phyloP scores from a whole-genome alignment of 2,329 filamentous ascomycete genomes.

The Penicillium capsulatum region DNA sequence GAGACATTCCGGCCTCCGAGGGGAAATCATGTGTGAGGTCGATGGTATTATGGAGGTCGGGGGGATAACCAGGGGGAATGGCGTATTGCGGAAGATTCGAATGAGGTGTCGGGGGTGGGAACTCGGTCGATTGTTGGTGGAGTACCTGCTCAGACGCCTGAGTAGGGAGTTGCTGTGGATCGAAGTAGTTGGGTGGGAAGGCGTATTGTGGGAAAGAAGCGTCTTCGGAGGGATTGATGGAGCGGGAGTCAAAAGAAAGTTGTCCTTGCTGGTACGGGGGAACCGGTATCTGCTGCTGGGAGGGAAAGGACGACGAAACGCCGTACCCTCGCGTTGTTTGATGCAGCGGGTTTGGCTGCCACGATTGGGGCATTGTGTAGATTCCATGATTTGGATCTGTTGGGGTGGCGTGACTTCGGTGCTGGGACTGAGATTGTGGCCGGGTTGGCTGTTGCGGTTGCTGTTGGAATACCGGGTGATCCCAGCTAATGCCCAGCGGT shows the following conservation, averaged over 20 bases:
- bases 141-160: slow-evolving; percentile 13
- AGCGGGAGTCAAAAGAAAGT: slow-evolving; percentile 28
- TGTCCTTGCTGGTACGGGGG: slow-evolving; percentile 31
- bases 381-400: slow-evolving; percentile 31
- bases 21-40: slow-evolving; percentile 32
- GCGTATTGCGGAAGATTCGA: slow-evolving; percentile 3
- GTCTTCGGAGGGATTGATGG: slow-evolving; percentile 27
- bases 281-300: slow-evolving; percentile 23
- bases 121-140: neutral
- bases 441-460: slow-evolving; percentile 22
- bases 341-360: slow-evolving; percentile 33
- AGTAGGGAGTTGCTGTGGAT: slow-evolving; percentile 24
- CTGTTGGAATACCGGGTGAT: slow-evolving; percentile 36
- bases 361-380: slow-evolving; percentile 32
- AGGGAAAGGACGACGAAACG: slow-evolving; percentile 28
- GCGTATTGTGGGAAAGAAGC: slow-evolving; percentile 33
- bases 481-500: slow-evolving; percentile 35
- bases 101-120: slow-evolving; percentile 21
- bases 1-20: slow-evolving; percentile 19
- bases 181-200: slow-evolving; percentile 32
- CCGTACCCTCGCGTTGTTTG: slow-evolving; percentile 27
- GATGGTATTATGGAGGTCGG: slow-evolving; percentile 25
- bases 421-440: slow-evolving; percentile 24
- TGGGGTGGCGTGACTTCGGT: neutral
- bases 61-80: slow-evolving; percentile 25